Conservation (phyloP, 768 basidiomycete genomes). For the Mycena amicta region DNA sequence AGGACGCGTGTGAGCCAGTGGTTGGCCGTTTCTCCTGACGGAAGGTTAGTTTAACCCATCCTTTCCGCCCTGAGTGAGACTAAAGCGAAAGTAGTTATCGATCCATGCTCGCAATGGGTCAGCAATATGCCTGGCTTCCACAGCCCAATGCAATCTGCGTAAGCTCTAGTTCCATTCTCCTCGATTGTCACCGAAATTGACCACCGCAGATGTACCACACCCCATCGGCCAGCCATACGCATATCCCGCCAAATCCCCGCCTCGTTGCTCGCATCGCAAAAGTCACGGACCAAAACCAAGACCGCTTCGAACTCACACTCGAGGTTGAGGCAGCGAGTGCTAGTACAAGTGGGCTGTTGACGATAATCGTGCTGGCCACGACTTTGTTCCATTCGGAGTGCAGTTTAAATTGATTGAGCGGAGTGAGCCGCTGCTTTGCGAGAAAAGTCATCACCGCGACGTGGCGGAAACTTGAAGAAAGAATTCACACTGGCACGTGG, state of each 20-base stretch:
- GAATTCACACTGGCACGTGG: too few relatives aligned
- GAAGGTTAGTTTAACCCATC: slow-evolving; percentile 2
- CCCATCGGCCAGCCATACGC: too few relatives aligned
- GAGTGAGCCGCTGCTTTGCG: too few relatives aligned
- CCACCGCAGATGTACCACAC: too few relatives aligned
- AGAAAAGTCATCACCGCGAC: too few relatives aligned
- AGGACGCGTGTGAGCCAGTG: slow-evolving; percentile 8
- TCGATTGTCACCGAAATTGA: too few relatives aligned
- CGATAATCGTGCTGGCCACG: slow-evolving; percentile 6
- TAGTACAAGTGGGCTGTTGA: background rate
- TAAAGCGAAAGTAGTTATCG: slow-evolving; percentile 2
- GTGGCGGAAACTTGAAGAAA: too few relatives aligned
- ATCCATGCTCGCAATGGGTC: slow-evolving; percentile 1
- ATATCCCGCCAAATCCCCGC: too few relatives aligned
- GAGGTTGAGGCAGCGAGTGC: slow-evolving; percentile 8
- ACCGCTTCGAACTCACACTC: background rate
- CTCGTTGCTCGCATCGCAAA: slow-evolving; percentile 13
- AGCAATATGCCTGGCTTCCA: slow-evolving; percentile 15
- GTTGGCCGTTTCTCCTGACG: slow-evolving; percentile 4
- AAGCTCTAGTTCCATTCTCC: too few relatives aligned
- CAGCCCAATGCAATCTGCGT: slow-evolving; percentile 15
- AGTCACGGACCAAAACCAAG: background rate
- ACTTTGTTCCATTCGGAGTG: slow-evolving; percentile 14
- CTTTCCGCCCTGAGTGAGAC: background rate
- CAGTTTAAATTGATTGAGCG: too few relatives aligned